Conservation (phyloP, 352 stramenopile genomes). For the Pythium myriotylum region DNA sequence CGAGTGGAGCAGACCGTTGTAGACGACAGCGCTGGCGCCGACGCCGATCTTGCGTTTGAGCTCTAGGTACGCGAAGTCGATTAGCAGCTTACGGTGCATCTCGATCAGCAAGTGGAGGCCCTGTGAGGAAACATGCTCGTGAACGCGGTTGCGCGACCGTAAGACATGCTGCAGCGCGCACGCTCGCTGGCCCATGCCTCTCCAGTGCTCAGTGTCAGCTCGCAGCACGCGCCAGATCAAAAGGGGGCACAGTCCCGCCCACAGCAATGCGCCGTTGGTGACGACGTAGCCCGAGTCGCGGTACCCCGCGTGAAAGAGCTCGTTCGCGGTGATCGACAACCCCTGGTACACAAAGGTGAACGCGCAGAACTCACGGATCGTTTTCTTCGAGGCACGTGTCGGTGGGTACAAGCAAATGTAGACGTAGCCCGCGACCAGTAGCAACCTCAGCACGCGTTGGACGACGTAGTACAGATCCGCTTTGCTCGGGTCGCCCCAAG, state of each 20-base stretch:
- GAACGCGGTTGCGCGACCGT: neutral
- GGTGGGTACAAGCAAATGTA: constrained; percentile 12
- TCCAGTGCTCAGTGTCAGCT: constrained; percentile 73
- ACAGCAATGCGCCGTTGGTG: constrained; percentile 52
- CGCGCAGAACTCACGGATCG: constrained; percentile 15
- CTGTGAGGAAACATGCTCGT: constrained; percentile 26
- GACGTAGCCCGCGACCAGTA: constrained; percentile 9
- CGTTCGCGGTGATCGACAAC: constrained; percentile 14
- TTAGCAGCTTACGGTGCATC: constrained; percentile 62
- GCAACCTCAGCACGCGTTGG: neutral
- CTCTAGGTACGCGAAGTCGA: constrained; percentile 70
- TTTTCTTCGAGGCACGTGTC: neutral
- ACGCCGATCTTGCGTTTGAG: constrained; percentile 35
- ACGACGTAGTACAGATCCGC: constrained; percentile 7
- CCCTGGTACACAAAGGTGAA: constrained; percentile 17
- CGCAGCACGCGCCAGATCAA: constrained; percentile 69
- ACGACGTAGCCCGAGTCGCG: constrained; percentile 49
- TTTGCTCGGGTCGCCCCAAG: constrained; percentile 6
- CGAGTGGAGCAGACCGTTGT: constrained; percentile 32
- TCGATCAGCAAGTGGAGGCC: constrained; percentile 56
- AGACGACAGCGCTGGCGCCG: constrained; percentile 29
- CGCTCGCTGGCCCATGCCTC: constrained; percentile 54
- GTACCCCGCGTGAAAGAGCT: constrained; percentile 43
- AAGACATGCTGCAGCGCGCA: constrained; percentile 50
- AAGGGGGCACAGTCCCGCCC: constrained; percentile 52